Evolutionary conservation across 495 filamentous ascomycete species (phyloP), one percentile per base, ranked within the genome.

Genomic region (Hypoxylon trugodes): DNA sequence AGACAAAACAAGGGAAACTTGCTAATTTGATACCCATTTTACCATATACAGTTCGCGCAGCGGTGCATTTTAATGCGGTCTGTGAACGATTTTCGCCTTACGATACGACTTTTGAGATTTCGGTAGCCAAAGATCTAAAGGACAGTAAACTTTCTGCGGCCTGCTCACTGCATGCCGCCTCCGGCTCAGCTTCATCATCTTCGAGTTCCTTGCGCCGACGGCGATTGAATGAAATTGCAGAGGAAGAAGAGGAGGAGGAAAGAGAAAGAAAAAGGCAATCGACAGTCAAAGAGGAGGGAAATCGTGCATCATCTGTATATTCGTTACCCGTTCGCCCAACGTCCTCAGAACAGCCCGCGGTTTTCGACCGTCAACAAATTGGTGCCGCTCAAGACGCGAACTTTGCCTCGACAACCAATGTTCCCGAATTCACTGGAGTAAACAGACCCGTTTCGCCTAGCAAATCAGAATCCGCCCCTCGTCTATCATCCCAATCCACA

Each of bases 61-160:
- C 91, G n/a, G 95, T 98, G 6, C 96, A 98, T 73, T 97, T 96
- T 69, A 89, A 90, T 56, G 87, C 91, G 25, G 77, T 98, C 41
- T 84, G 87, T 41, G 93, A 98, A 65, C 88, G 86, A 49, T 96
- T 97, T 74, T 85, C 88, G 35, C 94, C 93, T 1, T 89, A 93
- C 75, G 94, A 98, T 71, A 90, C 91, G 3, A 83, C 87, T 13
- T 90, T 96, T 70, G 78, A 85, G 18, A 88, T 96, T 48, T 77
- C 87, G 18, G 75, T 82, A 25, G 78, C 92, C 8, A 87, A 90
- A 65, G 92, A 96, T 33, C 83, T 98, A 59, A 92, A 85, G 65
- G 96, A 98, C 70, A 87, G 89, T 54, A 87, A 91, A 45, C 84
- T 98, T 40, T 93, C 92, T 28, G 88, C 93, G 12, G 92, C 90